phyloP scores from a whole-genome alignment of 331 rosid species.

The Erythrophleum ivorense region DNA sequence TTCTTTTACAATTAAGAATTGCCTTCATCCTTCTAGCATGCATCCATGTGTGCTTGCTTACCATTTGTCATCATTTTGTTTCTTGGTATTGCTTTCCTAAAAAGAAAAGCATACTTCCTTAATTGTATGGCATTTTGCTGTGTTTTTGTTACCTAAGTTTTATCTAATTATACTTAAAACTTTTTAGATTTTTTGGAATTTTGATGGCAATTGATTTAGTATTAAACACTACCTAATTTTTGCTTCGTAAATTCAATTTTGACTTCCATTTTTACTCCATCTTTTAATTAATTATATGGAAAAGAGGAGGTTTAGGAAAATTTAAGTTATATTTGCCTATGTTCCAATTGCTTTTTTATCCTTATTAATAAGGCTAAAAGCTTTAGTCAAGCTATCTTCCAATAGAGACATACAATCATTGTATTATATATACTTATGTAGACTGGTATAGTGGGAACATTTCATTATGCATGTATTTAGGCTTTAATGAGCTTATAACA shows the following conservation, averaged over 20 bases:
- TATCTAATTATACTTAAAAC: neutral
- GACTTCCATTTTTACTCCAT: neutral
- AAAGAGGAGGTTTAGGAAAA: neutral
- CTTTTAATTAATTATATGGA: conserved; percentile 6
- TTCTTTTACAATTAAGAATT: neutral
- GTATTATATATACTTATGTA: neutral
- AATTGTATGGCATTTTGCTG: neutral
- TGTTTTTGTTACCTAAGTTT: neutral
- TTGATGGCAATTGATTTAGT: neutral
- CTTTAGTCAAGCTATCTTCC: conserved; percentile 22
- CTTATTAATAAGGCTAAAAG: conserved; percentile 2
- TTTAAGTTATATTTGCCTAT: neutral
- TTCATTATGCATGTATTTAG: neutral
- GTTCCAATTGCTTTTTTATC: neutral
- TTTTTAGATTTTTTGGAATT: neutral
- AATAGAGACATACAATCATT: conserved; percentile 3
- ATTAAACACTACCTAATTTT: neutral
- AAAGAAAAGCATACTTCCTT: neutral
- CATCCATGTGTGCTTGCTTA: neutral
- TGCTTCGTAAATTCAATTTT: neutral
- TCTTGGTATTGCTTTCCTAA: neutral
- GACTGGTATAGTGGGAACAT: conserved; percentile 3
- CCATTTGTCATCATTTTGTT: neutral
- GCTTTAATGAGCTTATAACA: neutral
- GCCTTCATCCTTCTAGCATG: neutral